Conservation (phyloP, 2,329 filamentous ascomycete genomes). For the Bipolaris oryzae region DNA sequence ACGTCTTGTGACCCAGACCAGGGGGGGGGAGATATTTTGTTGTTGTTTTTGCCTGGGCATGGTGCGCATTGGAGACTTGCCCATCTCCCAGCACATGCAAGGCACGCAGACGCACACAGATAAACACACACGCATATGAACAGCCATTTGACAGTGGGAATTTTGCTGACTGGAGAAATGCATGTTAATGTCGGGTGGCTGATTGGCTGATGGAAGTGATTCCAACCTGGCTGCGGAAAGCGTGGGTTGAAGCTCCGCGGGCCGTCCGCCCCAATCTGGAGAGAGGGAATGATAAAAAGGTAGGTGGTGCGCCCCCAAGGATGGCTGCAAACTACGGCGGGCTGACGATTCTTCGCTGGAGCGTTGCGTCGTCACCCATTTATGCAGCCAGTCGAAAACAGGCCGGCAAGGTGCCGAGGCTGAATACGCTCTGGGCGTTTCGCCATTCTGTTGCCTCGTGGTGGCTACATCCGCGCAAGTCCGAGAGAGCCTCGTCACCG, state of each 20-base stretch:
- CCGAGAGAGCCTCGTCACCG: constrained; percentile 37
- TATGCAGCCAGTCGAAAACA: constrained; percentile 19
- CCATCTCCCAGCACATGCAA: constrained; percentile 40
- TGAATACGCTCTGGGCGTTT: constrained; percentile 24
- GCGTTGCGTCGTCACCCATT: constrained; percentile 19
- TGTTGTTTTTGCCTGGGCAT: constrained; percentile 23
- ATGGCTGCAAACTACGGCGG: constrained; percentile 8
- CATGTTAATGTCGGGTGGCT: constrained; percentile 17
- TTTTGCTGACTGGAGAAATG: constrained; percentile 8
- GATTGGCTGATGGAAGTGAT: constrained; percentile 32
- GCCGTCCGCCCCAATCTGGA: constrained; percentile 30
- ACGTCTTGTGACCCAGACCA: constrained; percentile 43
- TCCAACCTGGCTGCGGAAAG: constrained; percentile 32
- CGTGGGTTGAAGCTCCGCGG: constrained; percentile 34
- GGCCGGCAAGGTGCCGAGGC: constrained; percentile 25
- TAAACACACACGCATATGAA: too few species aligned
- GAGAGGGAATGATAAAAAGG: constrained; percentile 10
- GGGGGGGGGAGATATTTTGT: constrained; percentile 9
- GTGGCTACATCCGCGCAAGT: constrained; percentile 37
- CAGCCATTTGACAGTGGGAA: constrained; percentile 22
- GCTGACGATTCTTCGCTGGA: constrained; percentile 16
- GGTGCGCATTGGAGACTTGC: constrained; percentile 37
- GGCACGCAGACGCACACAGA: constrained; percentile 28
- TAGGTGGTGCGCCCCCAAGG: constrained; percentile 24
- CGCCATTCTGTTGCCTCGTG: constrained; percentile 28